Conservation (phyloP, 345 rosid genomes). For the Aquilaria malaccensis region DNA sequence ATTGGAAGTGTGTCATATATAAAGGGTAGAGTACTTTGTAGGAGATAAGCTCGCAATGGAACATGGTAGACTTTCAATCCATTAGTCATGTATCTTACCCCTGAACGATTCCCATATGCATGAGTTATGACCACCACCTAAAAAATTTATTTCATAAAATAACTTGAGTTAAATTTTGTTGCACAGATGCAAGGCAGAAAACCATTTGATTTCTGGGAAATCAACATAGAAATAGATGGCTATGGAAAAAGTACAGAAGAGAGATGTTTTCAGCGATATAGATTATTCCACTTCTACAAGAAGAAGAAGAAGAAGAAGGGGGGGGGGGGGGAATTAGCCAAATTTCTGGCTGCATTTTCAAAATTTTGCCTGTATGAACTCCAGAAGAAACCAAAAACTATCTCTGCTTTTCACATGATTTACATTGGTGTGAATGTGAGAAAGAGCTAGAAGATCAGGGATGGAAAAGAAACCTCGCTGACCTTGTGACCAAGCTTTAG, state of each 20-base stretch:
- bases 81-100: slow-evolving; percentile 82
- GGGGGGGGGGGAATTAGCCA: too few species aligned
- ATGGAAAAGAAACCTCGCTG: slow-evolving; percentile 7
- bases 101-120: slow-evolving; percentile 85
- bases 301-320: not conserved
- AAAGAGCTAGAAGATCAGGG: not conserved
- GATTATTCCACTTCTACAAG: too few species aligned
- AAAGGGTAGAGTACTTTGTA: slow-evolving; percentile 85
- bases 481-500: slow-evolving; percentile 96
- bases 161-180: not conserved
- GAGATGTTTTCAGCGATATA: too few species aligned
- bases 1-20: slow-evolving; percentile 78
- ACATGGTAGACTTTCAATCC: slow-evolving; percentile 91
- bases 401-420: slow-evolving; percentile 4
- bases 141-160: slow-evolving; percentile 11
- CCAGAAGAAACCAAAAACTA: too few species aligned
- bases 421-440: not conserved
- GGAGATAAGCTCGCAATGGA: slow-evolving; percentile 80
- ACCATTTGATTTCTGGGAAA: not conserved
- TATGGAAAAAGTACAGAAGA: not conserved
- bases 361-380: too few species aligned
- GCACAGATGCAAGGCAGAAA: not conserved
- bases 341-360: not conserved
- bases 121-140: slow-evolving; percentile 97
- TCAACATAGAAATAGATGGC: not conserved